These are phyloP conservation scores for Clarireedia monteithiana DNA, from an alignment of 2,329 filamentous ascomycete genomes.

Conservation along the genomic window DNA sequence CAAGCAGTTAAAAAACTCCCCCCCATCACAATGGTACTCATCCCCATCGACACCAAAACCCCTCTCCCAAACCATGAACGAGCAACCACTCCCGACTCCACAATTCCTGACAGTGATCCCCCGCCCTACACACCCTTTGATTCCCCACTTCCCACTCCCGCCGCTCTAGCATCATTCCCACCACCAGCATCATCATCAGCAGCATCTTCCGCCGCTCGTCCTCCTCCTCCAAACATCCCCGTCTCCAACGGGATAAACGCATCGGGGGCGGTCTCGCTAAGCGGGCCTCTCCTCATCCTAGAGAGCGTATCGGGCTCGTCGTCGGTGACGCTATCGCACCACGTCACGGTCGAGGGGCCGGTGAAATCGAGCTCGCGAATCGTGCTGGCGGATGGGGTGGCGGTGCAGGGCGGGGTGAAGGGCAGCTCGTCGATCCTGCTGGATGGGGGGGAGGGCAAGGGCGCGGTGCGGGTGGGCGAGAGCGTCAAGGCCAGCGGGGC, in stretches of 20 bases:
- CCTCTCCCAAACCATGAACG: neutral
- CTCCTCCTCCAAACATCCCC: constrained; percentile 3
- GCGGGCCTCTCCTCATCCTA: constrained; percentile 16
- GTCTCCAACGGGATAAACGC: constrained; percentile 15
- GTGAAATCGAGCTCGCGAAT: constrained; percentile 9
- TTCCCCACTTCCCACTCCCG: constrained; percentile 3
- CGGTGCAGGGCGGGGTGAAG: constrained; percentile 16
- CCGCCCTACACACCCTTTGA: neutral
- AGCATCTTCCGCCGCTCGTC: neutral
- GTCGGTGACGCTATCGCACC: constrained; percentile 5
- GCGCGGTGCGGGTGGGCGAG: constrained; percentile 1
- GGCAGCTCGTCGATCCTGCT: constrained; percentile 7
- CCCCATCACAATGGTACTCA: constrained; percentile 9
- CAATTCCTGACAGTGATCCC: neutral
- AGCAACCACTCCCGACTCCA: neutral
- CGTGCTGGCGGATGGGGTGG: constrained; percentile 13
- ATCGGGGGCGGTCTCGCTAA: constrained; percentile 9
- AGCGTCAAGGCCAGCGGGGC: constrained; percentile 11
- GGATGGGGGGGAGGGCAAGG: constrained; percentile 10
- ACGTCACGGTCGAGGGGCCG: constrained; percentile 9
- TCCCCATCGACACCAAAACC: constrained; percentile 9
- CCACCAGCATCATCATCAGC: too few relatives aligned
- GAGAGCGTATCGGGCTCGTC: constrained; percentile 13
- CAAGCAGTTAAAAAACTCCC: neutral
- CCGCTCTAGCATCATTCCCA: neutral